Evolutionary conservation across 805 yeast genomes (phyloP).

Genomic region (Kluyveromyces starmeri): DNA sequence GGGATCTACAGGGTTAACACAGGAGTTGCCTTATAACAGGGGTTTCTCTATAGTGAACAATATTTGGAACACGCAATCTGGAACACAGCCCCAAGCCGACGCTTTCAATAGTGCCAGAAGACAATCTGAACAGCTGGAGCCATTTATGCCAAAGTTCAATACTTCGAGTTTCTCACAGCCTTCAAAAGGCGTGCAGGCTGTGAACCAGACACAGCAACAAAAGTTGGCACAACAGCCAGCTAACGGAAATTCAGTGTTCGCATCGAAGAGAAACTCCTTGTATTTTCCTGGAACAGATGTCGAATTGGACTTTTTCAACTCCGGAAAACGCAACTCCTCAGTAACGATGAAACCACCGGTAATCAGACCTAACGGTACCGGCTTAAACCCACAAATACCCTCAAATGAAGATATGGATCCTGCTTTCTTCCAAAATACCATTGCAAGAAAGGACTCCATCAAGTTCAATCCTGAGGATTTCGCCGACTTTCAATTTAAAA

Average conservation of each 20-base stretch:
- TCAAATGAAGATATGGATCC: constrained; percentile 9
- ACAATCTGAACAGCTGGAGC: constrained; percentile 44
- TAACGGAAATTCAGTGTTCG: constrained; percentile 12
- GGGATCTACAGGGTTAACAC: constrained; percentile 5
- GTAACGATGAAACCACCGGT: constrained; percentile 10
- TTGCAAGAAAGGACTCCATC: constrained; percentile 25
- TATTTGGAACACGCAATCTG: constrained; percentile 15
- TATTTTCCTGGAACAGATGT: constrained; percentile 18
- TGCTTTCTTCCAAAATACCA: constrained; percentile 7
- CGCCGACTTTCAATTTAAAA: constrained; percentile 24
- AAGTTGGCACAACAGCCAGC: constrained; percentile 8
- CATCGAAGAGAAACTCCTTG: constrained; percentile 23
- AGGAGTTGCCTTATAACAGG: constrained; percentile 17
- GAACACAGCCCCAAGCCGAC: constrained; percentile 9
- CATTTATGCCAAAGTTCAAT: constrained; percentile 34
- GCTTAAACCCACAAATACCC: constrained; percentile 1
- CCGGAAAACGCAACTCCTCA: constrained; percentile 10
- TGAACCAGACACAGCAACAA: constrained; percentile 12
- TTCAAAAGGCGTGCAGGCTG: constrained; percentile 8
- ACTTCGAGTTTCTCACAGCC: constrained; percentile 15
- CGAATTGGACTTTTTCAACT: constrained; percentile 18
- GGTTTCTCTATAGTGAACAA: constrained; percentile 28
- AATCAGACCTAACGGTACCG: constrained; percentile 3
- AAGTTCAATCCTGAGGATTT: constrained; percentile 25
- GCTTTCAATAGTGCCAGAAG: constrained; percentile 26